phyloP scores from a whole-genome alignment of 2,329 filamentous ascomycete genomes.

The Cordyceps militaris region DNA sequence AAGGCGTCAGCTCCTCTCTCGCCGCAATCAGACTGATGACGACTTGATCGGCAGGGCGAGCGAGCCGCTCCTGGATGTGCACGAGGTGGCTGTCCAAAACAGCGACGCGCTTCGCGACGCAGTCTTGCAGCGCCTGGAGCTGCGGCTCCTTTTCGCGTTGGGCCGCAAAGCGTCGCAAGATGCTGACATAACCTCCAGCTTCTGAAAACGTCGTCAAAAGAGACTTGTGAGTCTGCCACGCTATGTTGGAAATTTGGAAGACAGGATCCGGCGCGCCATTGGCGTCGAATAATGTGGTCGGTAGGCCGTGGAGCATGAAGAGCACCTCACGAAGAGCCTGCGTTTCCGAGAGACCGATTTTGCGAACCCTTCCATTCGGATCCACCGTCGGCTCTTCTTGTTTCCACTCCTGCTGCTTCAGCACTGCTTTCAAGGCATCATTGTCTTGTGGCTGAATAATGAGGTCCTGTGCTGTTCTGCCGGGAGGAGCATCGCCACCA shows the following conservation, averaged over 20 bases:
- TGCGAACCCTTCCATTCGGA: constrained; percentile 26
- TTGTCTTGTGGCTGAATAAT: constrained; percentile 29
- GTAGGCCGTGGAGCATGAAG: constrained; percentile 77
- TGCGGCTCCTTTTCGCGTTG: constrained; percentile 46
- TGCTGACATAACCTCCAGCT: constrained; percentile 36
- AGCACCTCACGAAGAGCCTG: constrained; percentile 69
- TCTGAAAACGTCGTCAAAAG: constrained; percentile 41
- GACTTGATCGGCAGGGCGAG: constrained; percentile 44
- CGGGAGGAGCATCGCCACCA: constrained; percentile 24
- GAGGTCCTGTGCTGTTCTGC: constrained; percentile 25
- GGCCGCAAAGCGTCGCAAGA: constrained; percentile 39
- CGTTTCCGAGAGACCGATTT: constrained; percentile 56
- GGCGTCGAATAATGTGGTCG: constrained; percentile 61
- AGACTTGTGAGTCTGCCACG: constrained; percentile 43
- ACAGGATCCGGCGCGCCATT: constrained; percentile 31
- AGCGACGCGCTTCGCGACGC: constrained; percentile 48
- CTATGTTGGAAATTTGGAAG: constrained; percentile 42
- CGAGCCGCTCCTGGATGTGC: constrained; percentile 51
- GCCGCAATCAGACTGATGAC: constrained; percentile 62
- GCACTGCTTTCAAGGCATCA: constrained; percentile 25
- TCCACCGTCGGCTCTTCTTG: constrained; percentile 28
- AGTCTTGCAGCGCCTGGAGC: constrained; percentile 64
- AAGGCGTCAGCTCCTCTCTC: constrained; percentile 47
- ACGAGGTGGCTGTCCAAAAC: constrained; percentile 54
- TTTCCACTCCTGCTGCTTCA: constrained; percentile 31